These are phyloP conservation scores for Ustilago sp. DNA, from an alignment of 1,284 basidiomycete genomes.

Conservation along the genomic window DNA sequence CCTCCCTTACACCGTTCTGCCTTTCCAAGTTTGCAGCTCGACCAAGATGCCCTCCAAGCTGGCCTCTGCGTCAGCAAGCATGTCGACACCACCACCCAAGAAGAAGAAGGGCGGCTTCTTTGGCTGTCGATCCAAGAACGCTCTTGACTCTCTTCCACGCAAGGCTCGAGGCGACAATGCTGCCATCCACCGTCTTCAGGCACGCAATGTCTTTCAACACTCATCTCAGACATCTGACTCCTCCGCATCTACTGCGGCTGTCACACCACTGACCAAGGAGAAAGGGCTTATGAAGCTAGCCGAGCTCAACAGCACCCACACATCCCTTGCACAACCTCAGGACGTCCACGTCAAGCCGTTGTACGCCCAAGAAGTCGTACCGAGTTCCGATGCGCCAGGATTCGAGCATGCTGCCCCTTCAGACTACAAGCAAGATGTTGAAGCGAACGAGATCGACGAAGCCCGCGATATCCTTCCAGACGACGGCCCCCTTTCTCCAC, in stretches of 20 bases:
- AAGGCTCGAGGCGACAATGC: constrained; percentile 43
- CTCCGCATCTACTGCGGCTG: constrained; percentile 15
- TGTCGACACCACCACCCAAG: constrained; percentile 32
- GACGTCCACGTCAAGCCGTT: constrained; percentile 10
- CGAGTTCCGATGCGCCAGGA: background rate
- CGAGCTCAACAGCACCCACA: constrained; percentile 16
- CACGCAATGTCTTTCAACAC: constrained; percentile 35
- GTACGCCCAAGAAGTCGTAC: constrained; percentile 27
- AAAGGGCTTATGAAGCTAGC: constrained; percentile 24
- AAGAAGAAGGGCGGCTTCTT: constrained; percentile 47
- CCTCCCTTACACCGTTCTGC: background rate
- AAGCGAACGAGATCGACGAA: constrained; percentile 26
- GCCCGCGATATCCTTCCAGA: constrained; percentile 34
- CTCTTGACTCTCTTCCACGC: constrained; percentile 51
- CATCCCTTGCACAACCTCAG: background rate
- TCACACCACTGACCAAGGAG: constrained; percentile 22
- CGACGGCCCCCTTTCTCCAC: constrained; percentile 10
- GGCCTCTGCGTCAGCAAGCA: constrained; percentile 21
- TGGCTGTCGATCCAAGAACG: constrained; percentile 48
- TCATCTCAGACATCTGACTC: constrained; percentile 10
- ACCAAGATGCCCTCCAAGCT: constrained; percentile 22
- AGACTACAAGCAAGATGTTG: background rate
- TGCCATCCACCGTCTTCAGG: constrained; percentile 46
- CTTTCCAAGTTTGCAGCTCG: background rate
- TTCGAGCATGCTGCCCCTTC: background rate